These are phyloP conservation scores for Dichomitus squalens DNA, from an alignment of 1,284 basidiomycete species.

Conservation along the genomic window DNA sequence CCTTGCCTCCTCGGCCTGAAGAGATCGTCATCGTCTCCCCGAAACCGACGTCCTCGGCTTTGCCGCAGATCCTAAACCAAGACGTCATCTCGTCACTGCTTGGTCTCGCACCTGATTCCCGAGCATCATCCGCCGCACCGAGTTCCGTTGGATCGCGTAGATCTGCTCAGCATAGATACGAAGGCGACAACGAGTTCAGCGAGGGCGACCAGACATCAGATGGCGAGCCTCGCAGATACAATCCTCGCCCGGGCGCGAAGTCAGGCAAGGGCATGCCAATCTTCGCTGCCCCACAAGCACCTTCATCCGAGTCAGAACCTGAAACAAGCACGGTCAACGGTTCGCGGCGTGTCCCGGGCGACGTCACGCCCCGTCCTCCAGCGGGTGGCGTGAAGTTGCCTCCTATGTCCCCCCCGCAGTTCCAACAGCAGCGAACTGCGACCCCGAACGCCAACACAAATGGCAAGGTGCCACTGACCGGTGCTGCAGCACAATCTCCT, in stretches of 20 bases:
- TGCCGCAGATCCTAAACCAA: slow-evolving; percentile 62
- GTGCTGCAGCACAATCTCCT: neutral
- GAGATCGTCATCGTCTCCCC: slow-evolving; percentile 42
- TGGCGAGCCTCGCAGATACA: slow-evolving; percentile 44
- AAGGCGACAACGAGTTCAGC: slow-evolving; percentile 53
- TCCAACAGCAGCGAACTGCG: slow-evolving; percentile 12
- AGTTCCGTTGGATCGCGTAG: slow-evolving; percentile 40
- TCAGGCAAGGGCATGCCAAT: slow-evolving; percentile 23
- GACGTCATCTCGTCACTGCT: slow-evolving; percentile 64
- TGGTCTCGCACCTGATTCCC: slow-evolving; percentile 47
- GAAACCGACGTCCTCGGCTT: slow-evolving; percentile 45
- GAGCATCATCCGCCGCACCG: slow-evolving; percentile 53
- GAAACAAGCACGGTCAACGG: slow-evolving; percentile 10
- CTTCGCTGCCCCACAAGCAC: slow-evolving; percentile 18
- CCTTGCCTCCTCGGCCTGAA: slow-evolving; percentile 32
- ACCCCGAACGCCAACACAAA: slow-evolving; percentile 8
- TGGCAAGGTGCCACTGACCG: neutral
- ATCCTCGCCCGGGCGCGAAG: neutral
- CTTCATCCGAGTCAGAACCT: slow-evolving; percentile 12
- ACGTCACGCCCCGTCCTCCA: slow-evolving; percentile 51
- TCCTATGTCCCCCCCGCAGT: slow-evolving; percentile 17
- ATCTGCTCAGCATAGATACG: slow-evolving; percentile 50
- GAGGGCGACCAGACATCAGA: slow-evolving; percentile 37
- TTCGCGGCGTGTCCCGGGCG: slow-evolving; percentile 38
- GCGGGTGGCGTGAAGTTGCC: slow-evolving; percentile 37